phyloP scores from a whole-genome alignment of 352 stramenopile genomes.

The Phytophthora sojae region DNA sequence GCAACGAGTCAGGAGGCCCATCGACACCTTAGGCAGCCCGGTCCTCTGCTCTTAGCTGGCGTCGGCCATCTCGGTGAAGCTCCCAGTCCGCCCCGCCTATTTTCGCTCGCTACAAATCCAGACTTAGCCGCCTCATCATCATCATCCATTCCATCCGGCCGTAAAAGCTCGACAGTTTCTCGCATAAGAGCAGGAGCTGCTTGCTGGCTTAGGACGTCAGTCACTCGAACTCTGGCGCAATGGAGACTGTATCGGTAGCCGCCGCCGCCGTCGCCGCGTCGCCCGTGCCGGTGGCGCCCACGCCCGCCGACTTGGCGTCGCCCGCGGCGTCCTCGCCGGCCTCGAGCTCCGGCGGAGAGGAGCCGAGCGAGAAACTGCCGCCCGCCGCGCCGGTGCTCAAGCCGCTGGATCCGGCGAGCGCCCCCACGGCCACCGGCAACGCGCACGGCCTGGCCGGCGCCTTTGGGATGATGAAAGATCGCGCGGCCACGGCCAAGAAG shows the following conservation, averaged over 20 bases:
- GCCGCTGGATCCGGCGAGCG: constrained; percentile 32
- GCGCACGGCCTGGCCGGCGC: constrained; percentile 35
- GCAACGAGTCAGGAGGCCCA: no score
- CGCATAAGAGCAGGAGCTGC: neutral
- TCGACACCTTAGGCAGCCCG: no score
- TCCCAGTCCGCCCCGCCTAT: constrained; percentile 27
- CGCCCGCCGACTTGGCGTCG: neutral
- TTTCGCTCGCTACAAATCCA: constrained; percentile 28
- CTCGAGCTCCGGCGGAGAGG: constrained; percentile 44
- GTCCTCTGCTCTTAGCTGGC: no score
- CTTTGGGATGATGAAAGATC: constrained; percentile 61
- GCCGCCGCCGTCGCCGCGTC: neutral
- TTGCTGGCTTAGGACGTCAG: neutral
- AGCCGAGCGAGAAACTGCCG: constrained; percentile 31
- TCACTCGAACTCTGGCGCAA: constrained; percentile 2
- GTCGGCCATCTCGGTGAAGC: no score
- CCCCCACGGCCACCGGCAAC: constrained; percentile 16
- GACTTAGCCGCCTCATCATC: constrained; percentile 16
- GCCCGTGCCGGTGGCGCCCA: neutral
- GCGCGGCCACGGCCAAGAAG: constrained; percentile 62
- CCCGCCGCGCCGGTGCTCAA: constrained; percentile 23
- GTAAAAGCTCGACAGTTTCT: constrained; percentile 32
- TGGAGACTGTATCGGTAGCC: neutral
- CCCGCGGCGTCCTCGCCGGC: constrained; percentile 36
- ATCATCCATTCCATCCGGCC: neutral